Conservation (phyloP, 176 grass and related monocot species). For the Elymus sibiricus region DNA sequence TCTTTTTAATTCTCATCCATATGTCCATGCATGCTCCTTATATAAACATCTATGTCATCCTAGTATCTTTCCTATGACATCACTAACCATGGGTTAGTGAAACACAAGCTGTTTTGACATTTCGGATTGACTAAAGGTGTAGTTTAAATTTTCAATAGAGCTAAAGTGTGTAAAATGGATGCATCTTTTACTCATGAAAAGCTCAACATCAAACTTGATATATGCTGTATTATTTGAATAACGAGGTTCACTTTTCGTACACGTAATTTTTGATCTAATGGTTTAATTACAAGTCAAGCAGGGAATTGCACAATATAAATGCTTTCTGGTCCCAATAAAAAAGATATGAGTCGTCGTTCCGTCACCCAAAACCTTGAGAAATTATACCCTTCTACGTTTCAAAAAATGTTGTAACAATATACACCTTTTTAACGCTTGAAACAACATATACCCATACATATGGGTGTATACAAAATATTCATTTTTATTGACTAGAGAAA, state of each 20-base stretch:
- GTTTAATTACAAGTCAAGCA: not conserved
- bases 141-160: too few species aligned
- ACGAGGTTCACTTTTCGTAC: not conserved
- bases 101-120: too few species aligned
- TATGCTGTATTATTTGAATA: not conserved
- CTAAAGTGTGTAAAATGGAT: too few species aligned
- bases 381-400: too few species aligned
- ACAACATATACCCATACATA: too few species aligned
- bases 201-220: not conserved
- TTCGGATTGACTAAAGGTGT: too few species aligned
- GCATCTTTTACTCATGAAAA: not conserved
- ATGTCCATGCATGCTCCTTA: not conserved
- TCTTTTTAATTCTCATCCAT: not conserved
- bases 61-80: not conserved
- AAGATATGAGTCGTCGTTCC: not conserved
- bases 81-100: too few species aligned
- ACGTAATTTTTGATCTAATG: not conserved
- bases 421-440: too few species aligned
- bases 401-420: too few species aligned
- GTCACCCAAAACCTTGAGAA: not conserved
- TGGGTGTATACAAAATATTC: too few species aligned
- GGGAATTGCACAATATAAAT: not conserved
- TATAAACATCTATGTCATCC: not conserved
- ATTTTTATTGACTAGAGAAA: too few species aligned
- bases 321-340: not conserved